These are phyloP conservation scores for Babesia ovis DNA, from an alignment of 169 alveolate genomes.

Conservation along the genomic window DNA sequence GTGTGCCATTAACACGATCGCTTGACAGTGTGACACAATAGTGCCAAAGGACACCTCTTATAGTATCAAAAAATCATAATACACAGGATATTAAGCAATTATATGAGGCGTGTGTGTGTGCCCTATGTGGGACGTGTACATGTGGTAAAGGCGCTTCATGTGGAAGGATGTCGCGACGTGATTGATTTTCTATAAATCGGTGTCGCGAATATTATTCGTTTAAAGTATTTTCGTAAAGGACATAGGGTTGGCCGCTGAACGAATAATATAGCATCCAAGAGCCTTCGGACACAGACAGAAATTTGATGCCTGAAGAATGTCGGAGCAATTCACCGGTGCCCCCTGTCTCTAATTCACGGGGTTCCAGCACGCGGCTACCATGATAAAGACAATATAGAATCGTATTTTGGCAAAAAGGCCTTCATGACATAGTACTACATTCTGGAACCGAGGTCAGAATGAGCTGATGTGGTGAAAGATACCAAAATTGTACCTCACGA, in stretches of 20 bases:
- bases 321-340: neutral
- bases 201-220: neutral
- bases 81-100: neutral
- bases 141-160: slow-evolving; percentile 4
- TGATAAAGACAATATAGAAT: neutral
- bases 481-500: neutral
- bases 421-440: neutral
- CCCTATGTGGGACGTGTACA: slow-evolving; percentile 26
- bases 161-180: slow-evolving; percentile 35
- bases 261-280: too few relatives aligned
- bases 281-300: too few relatives aligned
- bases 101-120: slow-evolving; percentile 28
- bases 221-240: neutral
- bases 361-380: neutral
- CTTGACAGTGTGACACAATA: neutral
- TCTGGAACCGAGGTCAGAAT: neutral
- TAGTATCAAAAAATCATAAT: neutral
- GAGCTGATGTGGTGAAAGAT: slow-evolving; percentile 1
- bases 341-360: neutral
- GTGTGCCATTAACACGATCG: neutral
- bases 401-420: slow-evolving; percentile 11
- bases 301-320: neutral
- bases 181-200: neutral
- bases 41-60: neutral
- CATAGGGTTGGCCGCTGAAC: too few relatives aligned